These are phyloP conservation scores for Cercophora sp. DNA, from an alignment of 495 filamentous ascomycete species.

Conservation along the genomic window DNA sequence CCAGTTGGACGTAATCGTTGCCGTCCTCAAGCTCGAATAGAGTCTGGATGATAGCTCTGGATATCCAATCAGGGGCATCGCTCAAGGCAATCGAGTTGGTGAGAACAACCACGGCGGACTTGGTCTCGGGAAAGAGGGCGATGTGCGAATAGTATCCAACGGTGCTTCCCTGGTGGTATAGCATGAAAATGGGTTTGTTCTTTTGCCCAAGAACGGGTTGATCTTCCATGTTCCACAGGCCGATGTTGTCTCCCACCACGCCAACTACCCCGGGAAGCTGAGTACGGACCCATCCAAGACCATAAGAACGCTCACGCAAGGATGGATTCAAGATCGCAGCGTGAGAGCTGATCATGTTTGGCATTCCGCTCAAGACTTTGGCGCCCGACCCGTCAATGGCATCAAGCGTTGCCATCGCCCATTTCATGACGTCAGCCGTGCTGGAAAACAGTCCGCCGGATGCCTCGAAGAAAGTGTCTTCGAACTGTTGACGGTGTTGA, in stretches of 20 bases:
- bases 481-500: conserved; percentile 10
- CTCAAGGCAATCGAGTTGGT: conserved; percentile 23
- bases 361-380: neutral
- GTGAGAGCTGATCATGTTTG: conserved; percentile 9
- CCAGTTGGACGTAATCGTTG: conserved; percentile 9
- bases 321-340: conserved; percentile 8
- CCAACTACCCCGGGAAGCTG: conserved; percentile 13
- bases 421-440: conserved; percentile 10
- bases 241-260: conserved; percentile 16
- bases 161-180: conserved; percentile 26
- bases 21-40: conserved; percentile 13
- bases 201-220: conserved; percentile 19
- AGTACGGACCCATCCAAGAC: conserved; percentile 15
- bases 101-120: conserved; percentile 25
- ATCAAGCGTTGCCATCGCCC: conserved; percentile 1
- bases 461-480: conserved; percentile 17
- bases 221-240: neutral
- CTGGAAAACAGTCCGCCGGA: conserved; percentile 15
- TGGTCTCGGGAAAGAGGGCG: conserved; percentile 25
- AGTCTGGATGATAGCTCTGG: conserved; percentile 20
- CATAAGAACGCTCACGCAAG: conserved; percentile 6
- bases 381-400: neutral
- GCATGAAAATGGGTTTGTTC: conserved; percentile 11
- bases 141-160: conserved; percentile 18
- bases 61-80: conserved; percentile 29